Conservation (phyloP, 106 monocot genomes). For the Dendrobium officinale region DNA sequence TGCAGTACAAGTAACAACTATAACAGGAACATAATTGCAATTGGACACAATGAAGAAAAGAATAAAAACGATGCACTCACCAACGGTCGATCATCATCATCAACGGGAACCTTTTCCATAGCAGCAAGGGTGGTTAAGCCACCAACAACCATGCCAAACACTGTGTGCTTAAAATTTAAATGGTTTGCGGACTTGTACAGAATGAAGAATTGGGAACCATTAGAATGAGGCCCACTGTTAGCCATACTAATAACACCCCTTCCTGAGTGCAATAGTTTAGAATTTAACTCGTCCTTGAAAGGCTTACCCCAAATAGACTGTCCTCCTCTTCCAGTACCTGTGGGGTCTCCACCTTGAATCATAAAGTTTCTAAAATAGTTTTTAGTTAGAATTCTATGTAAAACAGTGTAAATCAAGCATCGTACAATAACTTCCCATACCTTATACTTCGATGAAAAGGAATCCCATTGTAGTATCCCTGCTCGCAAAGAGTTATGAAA, state of each 20-base stretch:
- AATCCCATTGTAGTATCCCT: slow-evolving; percentile 88
- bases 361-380: slow-evolving; percentile 74
- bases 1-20: neutral
- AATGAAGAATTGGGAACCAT: slow-evolving; percentile 98
- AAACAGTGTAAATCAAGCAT: neutral
- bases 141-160: slow-evolving; percentile 91
- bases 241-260: slow-evolving; percentile 98
- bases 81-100: slow-evolving; percentile 90
- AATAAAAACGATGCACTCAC: slow-evolving; percentile 35
- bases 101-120: slow-evolving; percentile 97
- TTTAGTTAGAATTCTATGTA: neutral
- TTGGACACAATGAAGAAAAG: neutral
- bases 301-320: slow-evolving; percentile 95
- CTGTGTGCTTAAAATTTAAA: slow-evolving; percentile 94
- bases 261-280: slow-evolving; percentile 85
- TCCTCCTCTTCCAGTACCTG: slow-evolving; percentile 89
- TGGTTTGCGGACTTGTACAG: slow-evolving; percentile 90
- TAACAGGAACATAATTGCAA: neutral
- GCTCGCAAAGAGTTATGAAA: slow-evolving; percentile 94
- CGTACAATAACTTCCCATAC: slow-evolving; percentile 21
- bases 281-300: slow-evolving; percentile 97
- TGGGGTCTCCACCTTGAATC: slow-evolving; percentile 99
- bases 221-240: slow-evolving; percentile 94
- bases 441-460: slow-evolving; percentile 90
- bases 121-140: slow-evolving; percentile 84